phyloP scores from a whole-genome alignment of 208 protist genomes.

The Crithidia acanthocephali region DNA sequence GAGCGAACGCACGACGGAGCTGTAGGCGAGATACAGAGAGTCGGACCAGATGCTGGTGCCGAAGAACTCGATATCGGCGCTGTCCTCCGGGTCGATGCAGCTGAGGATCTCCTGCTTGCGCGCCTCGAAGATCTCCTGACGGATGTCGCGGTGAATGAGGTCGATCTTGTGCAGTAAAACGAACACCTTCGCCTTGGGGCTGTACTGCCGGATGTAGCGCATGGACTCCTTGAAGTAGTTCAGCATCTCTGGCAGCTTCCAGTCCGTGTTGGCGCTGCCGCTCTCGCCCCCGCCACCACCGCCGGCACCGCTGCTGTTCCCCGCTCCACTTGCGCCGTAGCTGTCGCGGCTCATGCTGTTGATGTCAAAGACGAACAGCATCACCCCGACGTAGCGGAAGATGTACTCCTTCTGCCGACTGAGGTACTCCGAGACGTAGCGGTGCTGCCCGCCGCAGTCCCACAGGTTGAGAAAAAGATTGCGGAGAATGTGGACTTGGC shows the following conservation, averaged over 20 bases:
- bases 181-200: constrained; percentile 97
- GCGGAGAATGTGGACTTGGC: constrained; percentile 98
- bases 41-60: constrained; percentile 99
- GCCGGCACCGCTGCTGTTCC: constrained; percentile 8
- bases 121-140: constrained; percentile 66
- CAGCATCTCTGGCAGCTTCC: constrained; percentile 94
- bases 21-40: constrained; percentile 97
- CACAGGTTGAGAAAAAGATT: constrained; percentile 99
- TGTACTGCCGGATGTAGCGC: constrained; percentile 96
- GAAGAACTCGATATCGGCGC: constrained; percentile 95
- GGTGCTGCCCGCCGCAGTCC: constrained; percentile 99
- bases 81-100: constrained; percentile 47
- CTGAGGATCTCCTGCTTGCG: constrained; percentile 79
- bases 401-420: constrained; percentile 98
- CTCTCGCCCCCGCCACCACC: constrained; percentile 20
- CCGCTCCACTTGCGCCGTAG: constrained; percentile 12
- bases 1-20: constrained; percentile 96
- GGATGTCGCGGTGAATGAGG: constrained; percentile 81
- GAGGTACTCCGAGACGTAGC: constrained; percentile 98
- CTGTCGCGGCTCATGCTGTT: constrained; percentile 89
- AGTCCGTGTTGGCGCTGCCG: constrained; percentile 58
- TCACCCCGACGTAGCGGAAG: constrained; percentile 97
- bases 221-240: constrained; percentile 97
- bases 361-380: constrained; percentile 99
- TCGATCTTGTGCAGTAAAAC: constrained; percentile 99